Percentiles rank a stretch among this genome's conserved stretches.
These are phyloP conservation scores for Parachaetomium inaequale DNA, from an alignment of 495 filamentous ascomycete genomes.

Conservation along the genomic window DNA sequence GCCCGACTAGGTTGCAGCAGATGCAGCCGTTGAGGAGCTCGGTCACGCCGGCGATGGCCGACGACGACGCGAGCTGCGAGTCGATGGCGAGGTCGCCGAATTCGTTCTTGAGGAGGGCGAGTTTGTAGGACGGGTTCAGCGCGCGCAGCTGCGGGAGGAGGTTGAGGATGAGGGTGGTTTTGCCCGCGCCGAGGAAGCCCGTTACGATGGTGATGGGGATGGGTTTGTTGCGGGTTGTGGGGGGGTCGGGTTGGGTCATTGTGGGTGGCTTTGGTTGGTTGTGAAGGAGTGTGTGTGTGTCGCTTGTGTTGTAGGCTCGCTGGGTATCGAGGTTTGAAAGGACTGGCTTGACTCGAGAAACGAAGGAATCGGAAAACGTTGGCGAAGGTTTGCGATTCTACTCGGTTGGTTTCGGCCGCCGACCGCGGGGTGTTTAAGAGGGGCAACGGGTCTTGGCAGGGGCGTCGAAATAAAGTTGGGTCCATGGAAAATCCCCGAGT, in stretches of 20 bases:
- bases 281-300: background rate
- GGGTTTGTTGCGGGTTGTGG: conserved; percentile 33
- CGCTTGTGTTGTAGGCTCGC: background rate
- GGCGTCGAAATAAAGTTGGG: conserved; percentile 11
- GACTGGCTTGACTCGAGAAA: background rate
- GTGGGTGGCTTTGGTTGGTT: background rate
- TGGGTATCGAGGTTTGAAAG: no score
- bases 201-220: conserved; percentile 93
- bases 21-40: conserved; percentile 96
- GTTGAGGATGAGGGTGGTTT: conserved; percentile 88
- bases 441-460: conserved; percentile 14
- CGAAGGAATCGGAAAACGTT: background rate
- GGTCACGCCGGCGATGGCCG: conserved; percentile 80
- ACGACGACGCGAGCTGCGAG: conserved; percentile 76
- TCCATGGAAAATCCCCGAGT: background rate
- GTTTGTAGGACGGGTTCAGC: conserved; percentile 62
- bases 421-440: conserved; percentile 7
- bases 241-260: conserved; percentile 8
- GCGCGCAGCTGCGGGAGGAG: conserved; percentile 79
- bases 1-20: conserved; percentile 95
- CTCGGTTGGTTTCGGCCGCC: no score
- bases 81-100: conserved; percentile 94
- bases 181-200: conserved; percentile 90
- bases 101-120: conserved; percentile 97
- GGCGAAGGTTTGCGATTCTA: background rate